These are phyloP conservation scores for Aphanoascus verrucosus DNA, from an alignment of 2,329 filamentous ascomycete genomes.

Conservation along the genomic window DNA sequence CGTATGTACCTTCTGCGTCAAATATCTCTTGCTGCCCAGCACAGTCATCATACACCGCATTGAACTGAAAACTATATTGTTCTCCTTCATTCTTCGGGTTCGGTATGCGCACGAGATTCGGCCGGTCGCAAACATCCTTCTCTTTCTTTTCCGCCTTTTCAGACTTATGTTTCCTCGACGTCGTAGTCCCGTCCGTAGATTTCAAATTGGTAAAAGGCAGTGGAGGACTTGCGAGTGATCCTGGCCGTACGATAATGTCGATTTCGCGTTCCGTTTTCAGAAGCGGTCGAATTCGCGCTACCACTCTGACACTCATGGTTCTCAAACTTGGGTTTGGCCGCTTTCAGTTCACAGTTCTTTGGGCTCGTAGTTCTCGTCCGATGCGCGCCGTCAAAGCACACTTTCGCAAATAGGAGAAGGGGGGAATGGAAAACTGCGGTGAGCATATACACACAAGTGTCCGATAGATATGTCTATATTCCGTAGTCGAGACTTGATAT, in stretches of 20 bases:
- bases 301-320: slow-evolving; percentile 58
- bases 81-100: slow-evolving; percentile 88
- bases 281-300: slow-evolving; percentile 80
- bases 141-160: slow-evolving; percentile 21
- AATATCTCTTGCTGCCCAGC: slow-evolving; percentile 81
- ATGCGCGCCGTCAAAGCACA: no score
- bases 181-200: not conserved
- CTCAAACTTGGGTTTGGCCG: not conserved
- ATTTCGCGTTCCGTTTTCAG: slow-evolving; percentile 75
- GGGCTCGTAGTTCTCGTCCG: no score
- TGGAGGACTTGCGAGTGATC: slow-evolving; percentile 26
- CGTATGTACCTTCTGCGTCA: slow-evolving; percentile 61
- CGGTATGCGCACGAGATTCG: slow-evolving; percentile 71
- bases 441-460: no score
- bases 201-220: not conserved
- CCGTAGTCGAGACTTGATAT: no score
- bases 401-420: no score
- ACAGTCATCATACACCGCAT: slow-evolving; percentile 73
- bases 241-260: slow-evolving; percentile 73
- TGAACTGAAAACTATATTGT: slow-evolving; percentile 90
- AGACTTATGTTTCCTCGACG: not conserved
- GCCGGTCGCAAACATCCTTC: slow-evolving; percentile 40
- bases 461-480: no score
- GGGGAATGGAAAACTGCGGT: no score
- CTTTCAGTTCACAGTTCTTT: no score